Evolutionary conservation across 139 green algal species (phyloP).

Genomic region (Eudorina sp.): DNA sequence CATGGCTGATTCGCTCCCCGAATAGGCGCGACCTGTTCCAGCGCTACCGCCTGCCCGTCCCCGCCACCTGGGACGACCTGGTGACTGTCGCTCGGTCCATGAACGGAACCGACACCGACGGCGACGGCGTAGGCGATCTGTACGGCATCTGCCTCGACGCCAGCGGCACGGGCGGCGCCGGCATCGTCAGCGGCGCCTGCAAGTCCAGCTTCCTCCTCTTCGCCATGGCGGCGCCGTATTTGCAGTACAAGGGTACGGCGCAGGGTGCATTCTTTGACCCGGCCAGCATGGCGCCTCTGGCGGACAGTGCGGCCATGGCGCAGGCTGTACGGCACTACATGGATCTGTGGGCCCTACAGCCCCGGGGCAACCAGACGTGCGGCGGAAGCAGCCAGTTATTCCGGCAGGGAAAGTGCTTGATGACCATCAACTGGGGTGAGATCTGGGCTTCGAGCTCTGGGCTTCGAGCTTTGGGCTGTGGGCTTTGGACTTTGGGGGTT

Average conservation of each 20-base stretch:
- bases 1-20: no score
- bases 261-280: slow-evolving; percentile 46
- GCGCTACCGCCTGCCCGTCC: slow-evolving; percentile 23
- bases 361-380: background rate
- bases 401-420: slow-evolving; percentile 13
- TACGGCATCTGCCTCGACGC: slow-evolving; percentile 40
- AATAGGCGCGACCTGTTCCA: slow-evolving; percentile 43
- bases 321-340: slow-evolving; percentile 16
- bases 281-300: slow-evolving; percentile 1
- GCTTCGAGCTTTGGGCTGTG: no score
- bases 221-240: slow-evolving; percentile 36
- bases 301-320: slow-evolving; percentile 18
- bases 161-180: no score
- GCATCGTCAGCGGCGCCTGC: no score
- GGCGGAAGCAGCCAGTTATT: background rate
- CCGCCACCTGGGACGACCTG: slow-evolving; percentile 45
- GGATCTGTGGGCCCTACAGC: background rate
- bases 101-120: slow-evolving; percentile 46
- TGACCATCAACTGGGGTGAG: slow-evolving; percentile 50
- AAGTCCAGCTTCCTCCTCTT: slow-evolving; percentile 40
- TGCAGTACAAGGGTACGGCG: slow-evolving; percentile 51
- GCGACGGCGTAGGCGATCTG: slow-evolving; percentile 39
- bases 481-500: no score
- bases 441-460: no score
- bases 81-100: slow-evolving; percentile 1